These are phyloP conservation scores for Calocera cornea DNA, from an alignment of 768 basidiomycete species.

Conservation along the genomic window DNA sequence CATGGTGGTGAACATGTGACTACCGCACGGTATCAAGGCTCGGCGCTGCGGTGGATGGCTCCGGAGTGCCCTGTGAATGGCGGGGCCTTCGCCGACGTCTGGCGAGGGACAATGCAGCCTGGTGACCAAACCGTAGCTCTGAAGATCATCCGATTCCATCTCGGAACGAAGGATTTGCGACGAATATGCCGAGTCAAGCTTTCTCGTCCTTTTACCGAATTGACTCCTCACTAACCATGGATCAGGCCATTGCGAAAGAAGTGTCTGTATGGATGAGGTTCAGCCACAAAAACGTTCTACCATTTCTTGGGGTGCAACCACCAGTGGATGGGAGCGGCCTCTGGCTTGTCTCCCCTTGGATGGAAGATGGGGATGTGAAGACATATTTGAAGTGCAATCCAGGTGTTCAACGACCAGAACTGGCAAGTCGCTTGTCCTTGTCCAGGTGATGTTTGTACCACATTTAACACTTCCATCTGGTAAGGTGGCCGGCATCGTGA, in stretches of 20 bases:
- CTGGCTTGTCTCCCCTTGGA: conserved; percentile 1
- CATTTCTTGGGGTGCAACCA: not conserved
- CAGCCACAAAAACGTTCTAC: not conserved
- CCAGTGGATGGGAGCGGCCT: not conserved
- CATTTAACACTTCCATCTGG: too few relatives aligned
- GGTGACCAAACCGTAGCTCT: not conserved
- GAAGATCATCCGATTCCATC: not conserved
- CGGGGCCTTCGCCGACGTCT: not conserved
- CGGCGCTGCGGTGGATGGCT: too few relatives aligned
- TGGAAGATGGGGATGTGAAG: not conserved
- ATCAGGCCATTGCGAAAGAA: not conserved
- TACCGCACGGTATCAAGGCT: too few relatives aligned
- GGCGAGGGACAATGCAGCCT: not conserved
- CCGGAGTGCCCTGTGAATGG: not conserved
- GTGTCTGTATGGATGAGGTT: not conserved
- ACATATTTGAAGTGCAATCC: not conserved
- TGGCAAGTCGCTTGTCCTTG: not conserved
- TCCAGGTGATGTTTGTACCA: too few relatives aligned
- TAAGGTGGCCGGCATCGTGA: not conserved
- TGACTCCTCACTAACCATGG: not conserved
- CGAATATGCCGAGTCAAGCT: not conserved
- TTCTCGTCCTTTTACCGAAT: not conserved
- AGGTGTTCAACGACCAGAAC: not conserved
- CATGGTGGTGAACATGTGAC: too few relatives aligned
- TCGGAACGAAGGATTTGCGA: not conserved